Base-by-base conservation (phyloP, 495 filamentous ascomycete species). In the Penicillium chermesinum region DNA sequence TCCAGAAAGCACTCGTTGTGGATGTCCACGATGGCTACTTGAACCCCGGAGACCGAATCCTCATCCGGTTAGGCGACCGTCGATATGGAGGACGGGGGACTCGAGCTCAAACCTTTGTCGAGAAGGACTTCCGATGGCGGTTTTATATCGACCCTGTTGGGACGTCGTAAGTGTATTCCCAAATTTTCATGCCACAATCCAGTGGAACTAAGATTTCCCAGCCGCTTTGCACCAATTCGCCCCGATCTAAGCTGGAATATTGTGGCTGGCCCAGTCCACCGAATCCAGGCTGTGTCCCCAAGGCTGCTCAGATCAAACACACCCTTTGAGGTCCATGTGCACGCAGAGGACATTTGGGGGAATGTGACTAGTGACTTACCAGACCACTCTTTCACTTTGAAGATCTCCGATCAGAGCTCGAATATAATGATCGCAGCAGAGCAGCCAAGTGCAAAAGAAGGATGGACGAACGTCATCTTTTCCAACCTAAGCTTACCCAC, bases 81-180 rank as follows among this genome's bases (percentile, higher is more conserved):
- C 47, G 44, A 2, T 48, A 45, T 30, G 55, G 52, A 9, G 44
- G 22, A 16, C 33, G 18, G 39, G 55, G 55, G 8, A 59, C 52
- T 2, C 36, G 52, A 7, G 51, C 46, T 14, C 55, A 59, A 30
- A 54, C 52, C 1, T 58, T 59, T 37, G 20, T 59, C 10, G 55
- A 59, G 15, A 51, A 51, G 17, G 49, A 52, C 22, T 59, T 59
- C 40, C 37, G 48, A 2, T 54, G 52, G 55, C 30, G 52, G 32
- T 52, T 53, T 20, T 59, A 59, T 32, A 55, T 55, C 21, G 55
- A 59, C 44, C 55, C 55, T 14, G 55, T 59, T 17, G 55, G 55
- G n/a, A 59, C 55, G 20, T 59, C 55, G 51, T 51, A 44, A 55
- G 52, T 50, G 44, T 37, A 5, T 27, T 17, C n/a, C 3, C 20